Evolutionary conservation across 805 yeast genomes (phyloP).

Genomic region (Cyberlindnera misumaiensis): DNA sequence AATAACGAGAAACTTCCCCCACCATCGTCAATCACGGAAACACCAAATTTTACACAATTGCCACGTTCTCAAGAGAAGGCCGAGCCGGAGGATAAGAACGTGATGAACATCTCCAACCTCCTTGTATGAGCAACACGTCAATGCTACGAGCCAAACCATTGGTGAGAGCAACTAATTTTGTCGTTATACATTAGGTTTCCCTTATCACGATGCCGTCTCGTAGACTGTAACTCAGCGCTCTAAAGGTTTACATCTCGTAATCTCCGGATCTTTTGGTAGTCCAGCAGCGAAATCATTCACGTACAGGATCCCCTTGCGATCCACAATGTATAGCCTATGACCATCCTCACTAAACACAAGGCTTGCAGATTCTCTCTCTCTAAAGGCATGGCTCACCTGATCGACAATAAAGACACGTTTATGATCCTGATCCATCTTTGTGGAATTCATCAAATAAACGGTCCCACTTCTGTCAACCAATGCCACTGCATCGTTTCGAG

Average conservation of each 20-base stretch:
- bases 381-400: conserved; percentile 69
- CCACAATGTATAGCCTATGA: conserved; percentile 66
- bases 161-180: no score
- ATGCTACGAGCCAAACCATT: no score
- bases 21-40: conserved; percentile 9
- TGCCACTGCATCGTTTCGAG: conserved; percentile 82
- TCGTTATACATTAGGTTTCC: no score
- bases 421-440: conserved; percentile 49
- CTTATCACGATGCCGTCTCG: no score
- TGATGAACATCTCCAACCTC: conserved; percentile 19
- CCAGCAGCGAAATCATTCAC: conserved; percentile 89
- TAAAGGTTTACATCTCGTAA: conserved; percentile 50
- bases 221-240: conserved; percentile 2
- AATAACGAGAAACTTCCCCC: conserved; percentile 13
- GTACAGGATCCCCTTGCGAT: conserved; percentile 72
- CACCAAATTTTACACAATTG: neutral
- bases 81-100: conserved; percentile 6
- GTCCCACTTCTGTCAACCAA: conserved; percentile 74
- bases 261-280: conserved; percentile 54
- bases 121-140: conserved; percentile 7
- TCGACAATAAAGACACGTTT: conserved; percentile 50
- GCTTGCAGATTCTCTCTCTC: conserved; percentile 73
- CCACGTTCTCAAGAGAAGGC: no score
- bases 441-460: conserved; percentile 61
- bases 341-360: conserved; percentile 75